Evolutionary conservation across 371 early-diverging fungal genomes (phyloP).

Genomic region (Mucor mucedo): DNA sequence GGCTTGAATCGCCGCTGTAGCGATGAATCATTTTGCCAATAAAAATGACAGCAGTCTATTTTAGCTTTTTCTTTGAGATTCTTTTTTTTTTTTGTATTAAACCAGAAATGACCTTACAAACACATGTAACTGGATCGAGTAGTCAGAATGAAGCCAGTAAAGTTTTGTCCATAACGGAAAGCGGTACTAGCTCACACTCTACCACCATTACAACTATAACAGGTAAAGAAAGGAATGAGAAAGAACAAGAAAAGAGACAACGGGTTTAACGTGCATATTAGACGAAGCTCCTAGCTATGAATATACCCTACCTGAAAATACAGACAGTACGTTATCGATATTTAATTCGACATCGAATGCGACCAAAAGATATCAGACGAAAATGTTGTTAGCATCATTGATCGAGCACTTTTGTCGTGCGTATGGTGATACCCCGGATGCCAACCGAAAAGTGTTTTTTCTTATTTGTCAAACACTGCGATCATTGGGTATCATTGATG

Average conservation of each 20-base stretch:
- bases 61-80: too few relatives aligned
- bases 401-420: conserved; percentile 85
- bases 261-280: too few relatives aligned
- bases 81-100: too few relatives aligned
- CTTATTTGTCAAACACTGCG: conserved; percentile 69
- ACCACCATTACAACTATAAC: not conserved
- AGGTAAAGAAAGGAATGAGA: not conserved
- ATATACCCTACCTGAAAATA: conserved; percentile 16
- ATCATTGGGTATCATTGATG: conserved; percentile 78
- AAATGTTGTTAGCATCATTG: conserved; percentile 73
- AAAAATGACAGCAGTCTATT: too few relatives aligned
- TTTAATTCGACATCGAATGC: not conserved
- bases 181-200: not conserved
- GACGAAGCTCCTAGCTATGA: conserved; percentile 8
- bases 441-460: conserved; percentile 84
- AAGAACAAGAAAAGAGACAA: too few relatives aligned
- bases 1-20: too few relatives aligned
- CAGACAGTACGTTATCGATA: not conserved
- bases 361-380: conserved; percentile 66
- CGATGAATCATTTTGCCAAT: too few relatives aligned
- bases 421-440: conserved; percentile 83
- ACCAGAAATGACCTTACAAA: not conserved
- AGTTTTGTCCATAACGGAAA: not conserved
- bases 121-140: not conserved
- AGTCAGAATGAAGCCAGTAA: not conserved